A percentile compares a stretch with the other conserved stretches of the same genome.
These are phyloP conservation scores for Phalaenopsis aphrodite DNA, from an alignment of 106 monocot species.

Conservation along the genomic window DNA sequence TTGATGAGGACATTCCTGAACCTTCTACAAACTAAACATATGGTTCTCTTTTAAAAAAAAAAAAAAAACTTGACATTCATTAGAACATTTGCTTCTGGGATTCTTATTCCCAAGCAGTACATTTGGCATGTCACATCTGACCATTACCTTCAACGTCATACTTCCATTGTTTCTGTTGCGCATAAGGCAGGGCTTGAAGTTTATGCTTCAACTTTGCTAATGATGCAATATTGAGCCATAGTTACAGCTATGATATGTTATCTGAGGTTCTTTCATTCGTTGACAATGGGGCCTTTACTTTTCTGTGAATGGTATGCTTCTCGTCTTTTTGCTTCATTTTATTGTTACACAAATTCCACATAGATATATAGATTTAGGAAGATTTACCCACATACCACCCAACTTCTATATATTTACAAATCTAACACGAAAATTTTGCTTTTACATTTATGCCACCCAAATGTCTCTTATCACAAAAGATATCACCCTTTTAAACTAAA, in stretches of 20 bases:
- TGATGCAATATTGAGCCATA: constrained; percentile 9
- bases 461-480: no score
- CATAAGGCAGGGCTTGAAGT: no score
- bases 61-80: constrained; percentile 58
- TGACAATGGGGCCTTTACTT: constrained; percentile 64
- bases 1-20: constrained; percentile 31
- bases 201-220: constrained; percentile 62
- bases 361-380: no score
- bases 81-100: constrained; percentile 75
- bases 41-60: constrained; percentile 25
- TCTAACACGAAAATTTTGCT: no score
- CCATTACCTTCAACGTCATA: constrained; percentile 34
- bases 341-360: no score
- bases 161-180: constrained; percentile 60
- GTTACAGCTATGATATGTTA: constrained; percentile 69
- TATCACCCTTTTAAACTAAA: no score
- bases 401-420: no score
- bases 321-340: constrained; percentile 27
- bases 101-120: constrained; percentile 71
- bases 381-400: no score
- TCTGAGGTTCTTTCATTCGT: constrained; percentile 62
- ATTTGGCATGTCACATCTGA: constrained; percentile 59
- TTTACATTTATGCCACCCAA: no score
- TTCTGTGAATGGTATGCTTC: constrained; percentile 70
- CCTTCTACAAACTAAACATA: constrained; percentile 64